phyloP scores from a whole-genome alignment of 2,329 filamentous ascomycete species.

The Bipolaris victoriae region DNA sequence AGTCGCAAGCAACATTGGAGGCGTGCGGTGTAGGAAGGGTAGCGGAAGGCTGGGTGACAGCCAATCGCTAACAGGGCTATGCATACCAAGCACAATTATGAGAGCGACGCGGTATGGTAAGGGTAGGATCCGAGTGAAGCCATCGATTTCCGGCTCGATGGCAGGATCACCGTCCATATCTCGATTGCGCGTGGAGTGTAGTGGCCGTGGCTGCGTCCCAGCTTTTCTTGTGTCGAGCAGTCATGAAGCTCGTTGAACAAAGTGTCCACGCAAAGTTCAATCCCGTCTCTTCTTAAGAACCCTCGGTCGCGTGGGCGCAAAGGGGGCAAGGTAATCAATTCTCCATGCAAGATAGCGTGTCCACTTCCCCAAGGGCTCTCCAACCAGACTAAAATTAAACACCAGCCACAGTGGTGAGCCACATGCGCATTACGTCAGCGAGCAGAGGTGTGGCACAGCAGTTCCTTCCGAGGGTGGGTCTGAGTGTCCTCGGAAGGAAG shows the following conservation, averaged over 20 bases:
- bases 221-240: slow-evolving; percentile 20
- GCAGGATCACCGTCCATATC: slow-evolving; percentile 75
- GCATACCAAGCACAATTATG: slow-evolving; percentile 80
- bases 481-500: slow-evolving; percentile 17
- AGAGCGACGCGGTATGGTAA: slow-evolving; percentile 88
- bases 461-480: slow-evolving; percentile 3
- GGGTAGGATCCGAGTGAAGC: slow-evolving; percentile 84
- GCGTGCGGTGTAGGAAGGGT: background rate
- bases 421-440: slow-evolving; percentile 25
- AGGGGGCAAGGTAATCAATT: slow-evolving; percentile 19
- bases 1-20: background rate
- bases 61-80: background rate
- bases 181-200: slow-evolving; percentile 25
- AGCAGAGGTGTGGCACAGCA: slow-evolving; percentile 11
- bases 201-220: slow-evolving; percentile 33
- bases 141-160: slow-evolving; percentile 73
- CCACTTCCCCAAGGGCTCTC: slow-evolving; percentile 34
- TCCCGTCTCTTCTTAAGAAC: slow-evolving; percentile 1
- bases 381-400: slow-evolving; percentile 15
- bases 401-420: slow-evolving; percentile 18
- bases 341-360: slow-evolving; percentile 33
- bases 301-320: slow-evolving; percentile 20
- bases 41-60: background rate
- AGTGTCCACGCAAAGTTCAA: slow-evolving; percentile 12
- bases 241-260: slow-evolving; percentile 22